Conservation (phyloP, 1,284 basidiomycete genomes). For the Rhodotorula sp. region DNA sequence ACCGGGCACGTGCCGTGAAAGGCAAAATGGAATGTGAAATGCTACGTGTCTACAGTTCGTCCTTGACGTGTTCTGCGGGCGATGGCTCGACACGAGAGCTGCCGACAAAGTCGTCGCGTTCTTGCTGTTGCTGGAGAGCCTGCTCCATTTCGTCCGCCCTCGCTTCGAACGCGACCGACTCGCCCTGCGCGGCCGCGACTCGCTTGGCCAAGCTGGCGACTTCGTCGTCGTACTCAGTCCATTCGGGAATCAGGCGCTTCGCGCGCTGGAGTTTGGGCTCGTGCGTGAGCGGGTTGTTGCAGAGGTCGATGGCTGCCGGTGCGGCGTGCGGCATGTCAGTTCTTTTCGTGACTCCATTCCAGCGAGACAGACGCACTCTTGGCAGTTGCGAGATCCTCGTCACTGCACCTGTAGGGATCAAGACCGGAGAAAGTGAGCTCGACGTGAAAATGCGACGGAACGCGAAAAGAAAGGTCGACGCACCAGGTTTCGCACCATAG, state of each 20-base stretch:
- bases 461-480: constrained; percentile 50
- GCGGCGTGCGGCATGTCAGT: neutral
- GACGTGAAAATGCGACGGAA: neutral
- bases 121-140: constrained; percentile 35
- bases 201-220: constrained; percentile 48
- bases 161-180: constrained; percentile 9
- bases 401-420: constrained; percentile 47
- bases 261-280: constrained; percentile 92
- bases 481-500: constrained; percentile 71
- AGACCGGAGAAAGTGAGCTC: neutral
- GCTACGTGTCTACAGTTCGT: constrained; percentile 12
- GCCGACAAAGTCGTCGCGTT: constrained; percentile 24
- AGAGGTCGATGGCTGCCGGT: constrained; percentile 24
- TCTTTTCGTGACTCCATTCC: no score
- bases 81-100: neutral
- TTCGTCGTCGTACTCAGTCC: constrained; percentile 80
- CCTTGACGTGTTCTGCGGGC: constrained; percentile 13
- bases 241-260: constrained; percentile 85
- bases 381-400: constrained; percentile 71
- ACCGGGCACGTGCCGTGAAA: no score
- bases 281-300: constrained; percentile 45
- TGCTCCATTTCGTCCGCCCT: constrained; percentile 38
- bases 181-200: constrained; percentile 29
- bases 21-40: no score
- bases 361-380: constrained; percentile 55